Evolutionary conservation across 2,329 filamentous ascomycete genomes (phyloP), one percentile per base, ranked within the genome.

Genomic region (Fusarium praegraminearum): DNA sequence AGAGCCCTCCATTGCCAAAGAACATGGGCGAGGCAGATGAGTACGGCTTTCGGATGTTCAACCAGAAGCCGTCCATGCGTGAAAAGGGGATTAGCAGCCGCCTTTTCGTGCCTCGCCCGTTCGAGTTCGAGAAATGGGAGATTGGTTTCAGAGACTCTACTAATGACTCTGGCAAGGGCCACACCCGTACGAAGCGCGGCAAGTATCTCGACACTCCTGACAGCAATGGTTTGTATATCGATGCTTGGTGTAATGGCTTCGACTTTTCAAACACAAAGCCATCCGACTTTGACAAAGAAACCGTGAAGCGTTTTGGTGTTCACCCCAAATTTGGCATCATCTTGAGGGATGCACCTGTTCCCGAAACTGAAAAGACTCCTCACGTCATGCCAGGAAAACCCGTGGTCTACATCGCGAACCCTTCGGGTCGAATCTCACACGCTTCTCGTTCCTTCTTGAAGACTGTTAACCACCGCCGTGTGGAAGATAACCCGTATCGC

Each of bases 141-240:
- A 89, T 89, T 64, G 87, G 87, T 16, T 89, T 87, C 75, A 83
- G 85, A 24, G 87, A 89, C 71, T 87, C 85, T 6, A 83, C 83
- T 64, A 89, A 89, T 62, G 85, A 87, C 69, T 82, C 83, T 32
- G 81, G 81, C 62, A 84, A 86, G 59, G 84, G 84, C 24, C 85
- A 85, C 47, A 87, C 83, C 35, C 82, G 82, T 68, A 82, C 82
- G 16, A 84, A 84, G 64, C 81, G 86, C 51, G 86, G 86, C 71
- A 85, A 83, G 73, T 88, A 84, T 70, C 79, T 87, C 47, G 81
- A 84, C 66, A 83, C 81, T 30, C 86, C 87, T 38, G 86, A 87
- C 73, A 84, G 83, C 45, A 84, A 83, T 60, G 83, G 82, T 57
- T 80, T 86, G 76, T 86, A 88, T 72, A 79, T 86, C 64, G 87